phyloP scores from a whole-genome alignment of 2,329 filamentous ascomycete species.

The Talaromyces sp. region DNA sequence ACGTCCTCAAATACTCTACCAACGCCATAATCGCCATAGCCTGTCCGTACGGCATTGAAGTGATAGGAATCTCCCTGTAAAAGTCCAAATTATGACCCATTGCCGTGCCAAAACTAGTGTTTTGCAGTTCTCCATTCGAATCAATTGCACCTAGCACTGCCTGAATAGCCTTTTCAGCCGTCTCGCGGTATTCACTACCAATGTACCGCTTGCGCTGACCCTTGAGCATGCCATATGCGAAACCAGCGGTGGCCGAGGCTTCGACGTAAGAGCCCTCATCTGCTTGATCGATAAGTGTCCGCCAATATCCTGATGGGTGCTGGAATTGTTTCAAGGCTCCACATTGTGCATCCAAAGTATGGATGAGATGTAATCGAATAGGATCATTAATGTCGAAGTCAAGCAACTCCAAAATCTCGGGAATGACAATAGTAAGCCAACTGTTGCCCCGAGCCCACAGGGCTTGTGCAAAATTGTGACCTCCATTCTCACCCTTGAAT shows the following conservation, averaged over 20 bases:
- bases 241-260: constrained; percentile 74
- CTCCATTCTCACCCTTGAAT: constrained; percentile 61
- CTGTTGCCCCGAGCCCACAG: constrained; percentile 55
- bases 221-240: constrained; percentile 77
- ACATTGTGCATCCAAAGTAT: constrained; percentile 66
- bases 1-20: constrained; percentile 67
- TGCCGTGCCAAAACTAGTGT: constrained; percentile 74
- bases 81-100: constrained; percentile 73
- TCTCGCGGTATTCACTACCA: constrained; percentile 56
- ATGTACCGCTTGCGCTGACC: constrained; percentile 68
- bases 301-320: constrained; percentile 63
- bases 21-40: constrained; percentile 81
- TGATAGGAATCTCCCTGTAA: constrained; percentile 72
- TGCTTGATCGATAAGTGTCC: constrained; percentile 68
- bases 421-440: constrained; percentile 81
- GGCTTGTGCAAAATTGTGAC: constrained; percentile 57
- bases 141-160: constrained; percentile 66
- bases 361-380: constrained; percentile 50
- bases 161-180: constrained; percentile 63
- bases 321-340: constrained; percentile 62
- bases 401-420: constrained; percentile 73
- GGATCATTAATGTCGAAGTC: constrained; percentile 59
- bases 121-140: constrained; percentile 64
- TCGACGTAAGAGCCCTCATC: constrained; percentile 67
- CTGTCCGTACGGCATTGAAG: constrained; percentile 81